A percentile compares a stretch with the other conserved stretches of the same genome.
These are phyloP conservation scores for Fraxinus americana DNA, from an alignment of 257 asterid genomes.

Conservation along the genomic window DNA sequence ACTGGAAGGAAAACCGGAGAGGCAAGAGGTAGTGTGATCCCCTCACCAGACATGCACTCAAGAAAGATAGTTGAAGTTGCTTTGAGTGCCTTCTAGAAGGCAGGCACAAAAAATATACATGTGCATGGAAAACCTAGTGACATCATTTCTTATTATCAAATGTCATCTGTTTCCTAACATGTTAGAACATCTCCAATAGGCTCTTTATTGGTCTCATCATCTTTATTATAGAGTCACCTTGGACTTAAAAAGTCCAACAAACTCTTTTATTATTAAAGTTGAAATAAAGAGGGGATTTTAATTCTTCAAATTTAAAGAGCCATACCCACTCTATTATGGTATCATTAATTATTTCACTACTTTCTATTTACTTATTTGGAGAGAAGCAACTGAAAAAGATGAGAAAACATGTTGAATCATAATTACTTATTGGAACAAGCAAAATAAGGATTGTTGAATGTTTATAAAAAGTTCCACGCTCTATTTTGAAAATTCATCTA, in stretches of 20 bases:
- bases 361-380: not conserved
- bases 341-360: not conserved
- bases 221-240: not conserved
- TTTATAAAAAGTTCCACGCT: not conserved
- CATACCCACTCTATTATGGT: too few species aligned
- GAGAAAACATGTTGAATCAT: not conserved
- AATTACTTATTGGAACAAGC: not conserved
- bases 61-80: not conserved
- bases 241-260: not conserved
- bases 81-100: not conserved
- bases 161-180: not conserved
- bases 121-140: not conserved
- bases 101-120: not conserved
- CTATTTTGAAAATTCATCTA: not conserved
- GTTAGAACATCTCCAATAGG: not conserved
- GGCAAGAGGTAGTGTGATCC: not conserved
- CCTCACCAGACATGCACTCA: not conserved
- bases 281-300: not conserved
- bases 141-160: not conserved
- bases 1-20: not conserved
- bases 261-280: not conserved
- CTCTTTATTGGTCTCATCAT: not conserved
- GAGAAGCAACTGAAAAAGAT: not conserved
- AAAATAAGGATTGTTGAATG: not conserved
- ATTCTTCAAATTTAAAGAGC: not conserved